phyloP scores from a whole-genome alignment of 805 yeast genomes.

The Metahyphopichia silvanorum region DNA sequence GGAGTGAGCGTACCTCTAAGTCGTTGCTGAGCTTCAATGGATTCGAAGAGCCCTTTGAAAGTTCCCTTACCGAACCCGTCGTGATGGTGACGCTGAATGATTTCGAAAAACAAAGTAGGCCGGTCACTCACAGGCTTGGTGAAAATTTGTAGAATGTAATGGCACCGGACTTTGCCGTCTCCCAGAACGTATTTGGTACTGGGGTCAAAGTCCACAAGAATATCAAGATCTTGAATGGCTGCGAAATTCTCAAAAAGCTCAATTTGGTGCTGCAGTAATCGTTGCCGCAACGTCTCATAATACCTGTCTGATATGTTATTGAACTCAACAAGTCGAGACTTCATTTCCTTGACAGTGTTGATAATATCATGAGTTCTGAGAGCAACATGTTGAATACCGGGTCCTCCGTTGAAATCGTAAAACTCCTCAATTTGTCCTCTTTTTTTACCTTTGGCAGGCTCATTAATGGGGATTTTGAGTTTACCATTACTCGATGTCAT shows the following conservation, averaged over 20 bases:
- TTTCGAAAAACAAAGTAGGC: conserved; percentile 79
- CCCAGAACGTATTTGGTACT: conserved; percentile 23
- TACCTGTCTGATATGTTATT: conserved; percentile 57
- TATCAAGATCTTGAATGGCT: conserved; percentile 47
- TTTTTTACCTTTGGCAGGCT: conserved; percentile 68
- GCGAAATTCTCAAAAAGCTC: conserved; percentile 51
- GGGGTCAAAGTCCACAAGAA: conserved; percentile 76
- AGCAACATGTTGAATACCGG: conserved; percentile 86
- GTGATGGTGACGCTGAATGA: conserved; percentile 76
- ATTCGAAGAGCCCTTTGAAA: conserved; percentile 76
- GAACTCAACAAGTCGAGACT: conserved; percentile 65
- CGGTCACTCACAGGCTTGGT: conserved; percentile 73
- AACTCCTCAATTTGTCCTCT: conserved; percentile 83
- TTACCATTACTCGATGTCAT: conserved; percentile 66
- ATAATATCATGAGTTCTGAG: conserved; percentile 61
- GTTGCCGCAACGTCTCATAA: conserved; percentile 47
- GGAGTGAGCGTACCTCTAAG: conserved; percentile 58
- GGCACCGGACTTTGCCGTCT: conserved; percentile 24
- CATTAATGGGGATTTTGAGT: conserved; percentile 81
- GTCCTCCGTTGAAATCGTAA: conserved; percentile 68
- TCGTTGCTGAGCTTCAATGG: conserved; percentile 74
- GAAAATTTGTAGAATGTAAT: conserved; percentile 78
- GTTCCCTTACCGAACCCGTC: conserved; percentile 90
- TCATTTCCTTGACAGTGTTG: conserved; percentile 50
- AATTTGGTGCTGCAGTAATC: conserved; percentile 44